Percentiles rank a stretch among this genome's conserved stretches.
Conservation (phyloP, 108 stramenopile species). For the Fragilariopsis cylindrus region DNA sequence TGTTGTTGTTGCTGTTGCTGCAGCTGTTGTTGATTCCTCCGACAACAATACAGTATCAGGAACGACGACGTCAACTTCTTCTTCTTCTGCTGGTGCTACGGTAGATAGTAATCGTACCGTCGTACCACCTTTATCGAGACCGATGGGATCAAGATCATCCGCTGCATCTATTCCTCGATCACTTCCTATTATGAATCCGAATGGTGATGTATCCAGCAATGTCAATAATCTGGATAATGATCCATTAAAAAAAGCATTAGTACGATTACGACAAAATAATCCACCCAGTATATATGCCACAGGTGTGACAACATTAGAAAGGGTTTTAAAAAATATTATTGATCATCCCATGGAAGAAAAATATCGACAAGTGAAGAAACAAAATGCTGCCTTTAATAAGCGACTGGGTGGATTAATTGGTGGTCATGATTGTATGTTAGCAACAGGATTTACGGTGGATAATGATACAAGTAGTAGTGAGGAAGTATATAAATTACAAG, state of each 20-base stretch:
- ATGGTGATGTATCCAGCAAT: no score
- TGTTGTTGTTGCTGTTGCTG: conserved; percentile 17
- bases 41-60: conserved; percentile 12
- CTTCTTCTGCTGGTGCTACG: neutral
- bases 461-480: conserved; percentile 23
- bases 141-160: neutral
- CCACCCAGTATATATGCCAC: conserved; percentile 48
- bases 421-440: conserved; percentile 55
- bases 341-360: conserved; percentile 84
- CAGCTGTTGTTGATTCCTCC: conserved; percentile 21
- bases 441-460: conserved; percentile 58
- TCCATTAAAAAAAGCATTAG: conserved; percentile 50
- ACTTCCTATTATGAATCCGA: no score
- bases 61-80: conserved; percentile 23
- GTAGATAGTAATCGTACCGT: neutral
- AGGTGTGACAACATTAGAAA: conserved; percentile 63
- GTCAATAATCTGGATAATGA: conserved; percentile 9
- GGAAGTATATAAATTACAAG: conserved; percentile 55
- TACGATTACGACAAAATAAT: conserved; percentile 44
- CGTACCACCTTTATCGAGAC: neutral
- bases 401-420: conserved; percentile 63
- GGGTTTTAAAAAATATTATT: conserved; percentile 70
- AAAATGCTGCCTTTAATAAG: conserved; percentile 72
- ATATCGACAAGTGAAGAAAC: conserved; percentile 74
- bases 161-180: neutral